Percentiles rank a stretch among this genome's conserved stretches.
Evolutionary conservation across 768 basidiomycete genomes (phyloP).

Genomic region (Gautieria morchelliformis): DNA sequence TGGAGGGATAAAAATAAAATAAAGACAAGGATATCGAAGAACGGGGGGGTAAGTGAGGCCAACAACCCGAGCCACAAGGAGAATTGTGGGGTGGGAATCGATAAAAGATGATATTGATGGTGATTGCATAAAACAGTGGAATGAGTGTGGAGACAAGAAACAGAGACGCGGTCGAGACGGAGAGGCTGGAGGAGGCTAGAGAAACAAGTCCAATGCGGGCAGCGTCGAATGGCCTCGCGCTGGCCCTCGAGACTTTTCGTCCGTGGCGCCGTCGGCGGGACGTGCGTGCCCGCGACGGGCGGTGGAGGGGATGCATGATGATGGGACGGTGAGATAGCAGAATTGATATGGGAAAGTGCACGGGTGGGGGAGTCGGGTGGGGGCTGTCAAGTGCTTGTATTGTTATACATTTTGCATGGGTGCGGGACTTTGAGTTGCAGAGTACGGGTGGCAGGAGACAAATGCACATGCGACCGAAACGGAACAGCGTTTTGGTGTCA

Average conservation of each 20-base stretch:
- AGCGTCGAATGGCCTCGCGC: not conserved
- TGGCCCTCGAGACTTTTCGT: constrained; percentile 2
- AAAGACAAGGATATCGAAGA: constrained; percentile 78
- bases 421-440: not conserved
- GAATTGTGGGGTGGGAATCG: constrained; percentile 23
- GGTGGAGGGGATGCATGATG: not conserved
- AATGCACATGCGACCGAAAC: constrained; percentile 2
- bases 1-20: constrained; percentile 41
- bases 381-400: constrained; percentile 1
- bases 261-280: not conserved
- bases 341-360: not conserved
- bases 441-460: not conserved
- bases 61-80: constrained; percentile 44
- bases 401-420: constrained; percentile 4
- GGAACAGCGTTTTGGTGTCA: constrained; percentile 1
- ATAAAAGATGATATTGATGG: constrained; percentile 36
- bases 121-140: constrained; percentile 50
- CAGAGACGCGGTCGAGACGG: constrained; percentile 27
- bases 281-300: not conserved
- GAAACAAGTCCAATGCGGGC: constrained; percentile 18
- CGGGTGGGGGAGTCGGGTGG: not conserved
- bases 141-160: constrained; percentile 14
- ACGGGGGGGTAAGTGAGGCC: constrained; percentile 37
- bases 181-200: constrained; percentile 20
- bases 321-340: constrained; percentile 1